Percentiles rank a stretch among this genome's conserved stretches.
Conservation (phyloP, 768 basidiomycete genomes). For the Mycena maculata region DNA sequence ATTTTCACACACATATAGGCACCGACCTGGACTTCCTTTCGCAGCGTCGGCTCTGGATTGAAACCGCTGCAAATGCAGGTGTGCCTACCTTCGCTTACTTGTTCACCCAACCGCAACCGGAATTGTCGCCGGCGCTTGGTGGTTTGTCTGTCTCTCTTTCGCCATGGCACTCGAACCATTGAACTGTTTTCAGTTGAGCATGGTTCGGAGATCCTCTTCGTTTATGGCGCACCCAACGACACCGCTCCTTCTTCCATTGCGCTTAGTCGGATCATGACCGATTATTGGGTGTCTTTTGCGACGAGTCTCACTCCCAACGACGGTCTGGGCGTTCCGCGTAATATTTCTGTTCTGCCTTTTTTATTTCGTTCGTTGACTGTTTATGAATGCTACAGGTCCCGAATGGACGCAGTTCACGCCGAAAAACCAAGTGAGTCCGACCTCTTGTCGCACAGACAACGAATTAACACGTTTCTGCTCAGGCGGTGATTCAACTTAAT, state of each 20-base stretch:
- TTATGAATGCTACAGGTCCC: slow-evolving; percentile 15
- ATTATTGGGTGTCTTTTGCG: slow-evolving; percentile 62
- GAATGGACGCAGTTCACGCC: slow-evolving; percentile 38
- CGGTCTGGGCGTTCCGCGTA: slow-evolving; percentile 49
- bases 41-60: slow-evolving; percentile 47
- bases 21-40: slow-evolving; percentile 37
- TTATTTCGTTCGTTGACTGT: background rate
- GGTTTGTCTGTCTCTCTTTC: slow-evolving; percentile 38
- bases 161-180: slow-evolving; percentile 28
- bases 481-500: slow-evolving; percentile 39
- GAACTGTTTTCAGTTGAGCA: slow-evolving; percentile 40
- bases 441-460: background rate
- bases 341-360: background rate
- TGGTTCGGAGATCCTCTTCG: slow-evolving; percentile 44
- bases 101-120: slow-evolving; percentile 49
- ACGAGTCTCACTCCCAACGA: slow-evolving; percentile 57
- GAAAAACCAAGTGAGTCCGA: slow-evolving; percentile 4
- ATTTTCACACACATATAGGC: slow-evolving; percentile 34
- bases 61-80: slow-evolving; percentile 45
- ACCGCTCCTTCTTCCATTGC: slow-evolving; percentile 19
- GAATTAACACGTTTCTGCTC: background rate
- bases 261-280: slow-evolving; percentile 52
- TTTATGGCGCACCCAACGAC: slow-evolving; percentile 42
- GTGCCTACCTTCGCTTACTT: slow-evolving; percentile 52
- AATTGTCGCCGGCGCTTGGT: slow-evolving; percentile 39